These are phyloP conservation scores for Hymenoscyphus repandus DNA, from an alignment of 2,329 filamentous ascomycete genomes.

Conservation along the genomic window DNA sequence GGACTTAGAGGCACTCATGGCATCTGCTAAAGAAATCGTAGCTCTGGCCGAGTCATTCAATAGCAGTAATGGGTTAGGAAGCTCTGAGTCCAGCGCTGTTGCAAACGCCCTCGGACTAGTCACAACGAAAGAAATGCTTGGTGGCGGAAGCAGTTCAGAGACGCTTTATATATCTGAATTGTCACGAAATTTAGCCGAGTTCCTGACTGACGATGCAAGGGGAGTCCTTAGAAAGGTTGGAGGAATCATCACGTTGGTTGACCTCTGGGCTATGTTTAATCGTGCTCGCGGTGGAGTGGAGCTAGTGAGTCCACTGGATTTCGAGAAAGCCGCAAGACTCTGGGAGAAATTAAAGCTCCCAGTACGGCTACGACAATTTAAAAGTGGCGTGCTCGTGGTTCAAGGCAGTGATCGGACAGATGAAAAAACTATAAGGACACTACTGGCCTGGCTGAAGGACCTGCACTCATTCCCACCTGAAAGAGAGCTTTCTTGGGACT, in stretches of 20 bases:
- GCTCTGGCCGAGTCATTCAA: slow-evolving; percentile 87
- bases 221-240: slow-evolving; percentile 75
- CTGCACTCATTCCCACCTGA: slow-evolving; percentile 62
- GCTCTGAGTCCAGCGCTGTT: slow-evolving; percentile 66
- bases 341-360: slow-evolving; percentile 88
- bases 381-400: slow-evolving; percentile 89
- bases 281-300: slow-evolving; percentile 89
- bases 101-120: slow-evolving; percentile 78
- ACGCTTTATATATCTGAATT: slow-evolving; percentile 86
- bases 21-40: slow-evolving; percentile 92
- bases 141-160: slow-evolving; percentile 67
- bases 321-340: slow-evolving; percentile 79
- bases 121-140: slow-evolving; percentile 93
- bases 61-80: slow-evolving; percentile 48
- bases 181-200: slow-evolving; percentile 79
- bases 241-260: slow-evolving; percentile 83
- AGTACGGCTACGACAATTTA: slow-evolving; percentile 81
- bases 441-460: slow-evolving; percentile 73
- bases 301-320: slow-evolving; percentile 84
- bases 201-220: slow-evolving; percentile 76
- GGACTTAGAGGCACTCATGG: slow-evolving; percentile 94
- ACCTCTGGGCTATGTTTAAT: slow-evolving; percentile 94
- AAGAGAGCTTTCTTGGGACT: slow-evolving; percentile 67
- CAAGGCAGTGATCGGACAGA: slow-evolving; percentile 85
- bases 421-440: slow-evolving; percentile 74